Conservation (phyloP, 2,329 filamentous ascomycete genomes). For the Uncinocarpus reesii region DNA sequence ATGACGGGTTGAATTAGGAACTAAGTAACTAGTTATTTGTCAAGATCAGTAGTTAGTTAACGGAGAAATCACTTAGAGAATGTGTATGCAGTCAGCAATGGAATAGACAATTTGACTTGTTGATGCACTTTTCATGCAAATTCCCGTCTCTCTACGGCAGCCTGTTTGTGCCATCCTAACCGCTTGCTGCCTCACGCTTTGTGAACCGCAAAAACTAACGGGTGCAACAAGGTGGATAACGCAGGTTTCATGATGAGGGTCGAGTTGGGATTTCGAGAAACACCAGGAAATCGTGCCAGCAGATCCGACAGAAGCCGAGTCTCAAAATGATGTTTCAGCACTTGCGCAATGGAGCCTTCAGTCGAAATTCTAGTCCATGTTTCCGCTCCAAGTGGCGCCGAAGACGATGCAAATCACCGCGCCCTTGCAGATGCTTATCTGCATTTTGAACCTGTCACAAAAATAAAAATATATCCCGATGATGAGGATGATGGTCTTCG, state of each 20-base stretch:
- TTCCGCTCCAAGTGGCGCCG: slow-evolving; percentile 29
- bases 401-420: slow-evolving; percentile 32
- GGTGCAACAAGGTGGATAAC: background rate
- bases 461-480: slow-evolving; percentile 18
- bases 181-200: no score
- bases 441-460: slow-evolving; percentile 26
- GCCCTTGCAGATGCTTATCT: slow-evolving; percentile 31
- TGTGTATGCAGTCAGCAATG: no score
- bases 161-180: no score
- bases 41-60: no score
- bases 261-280: background rate
- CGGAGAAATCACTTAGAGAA: no score
- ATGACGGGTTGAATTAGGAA: no score
- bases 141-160: no score
- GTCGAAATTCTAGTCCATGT: slow-evolving; percentile 36
- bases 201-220: no score
- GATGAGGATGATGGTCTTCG: background rate
- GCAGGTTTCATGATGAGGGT: background rate
- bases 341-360: slow-evolving; percentile 11
- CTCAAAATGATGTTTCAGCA: slow-evolving; percentile 2
- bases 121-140: no score
- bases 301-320: background rate
- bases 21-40: no score
- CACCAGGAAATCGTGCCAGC: background rate
- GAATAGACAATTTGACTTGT: no score